These are phyloP conservation scores for Ustilago shanxiensis DNA, from an alignment of 1,284 basidiomycete genomes.

Conservation along the genomic window DNA sequence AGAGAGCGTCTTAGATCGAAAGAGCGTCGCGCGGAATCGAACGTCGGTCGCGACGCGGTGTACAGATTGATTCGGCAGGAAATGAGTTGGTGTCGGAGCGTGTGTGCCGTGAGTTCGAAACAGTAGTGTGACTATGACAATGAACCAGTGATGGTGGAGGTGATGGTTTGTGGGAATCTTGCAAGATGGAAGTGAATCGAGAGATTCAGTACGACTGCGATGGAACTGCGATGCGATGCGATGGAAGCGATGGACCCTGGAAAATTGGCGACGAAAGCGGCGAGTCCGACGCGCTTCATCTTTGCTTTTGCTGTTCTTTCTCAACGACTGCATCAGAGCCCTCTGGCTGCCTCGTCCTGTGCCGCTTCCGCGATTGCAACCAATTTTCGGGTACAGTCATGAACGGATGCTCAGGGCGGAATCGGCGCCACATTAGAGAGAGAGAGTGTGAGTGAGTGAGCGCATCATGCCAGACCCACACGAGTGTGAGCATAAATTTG, in stretches of 20 bases:
- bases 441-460: too few relatives aligned
- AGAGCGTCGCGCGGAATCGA: not conserved
- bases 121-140: not conserved
- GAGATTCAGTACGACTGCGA: slow-evolving; percentile 3
- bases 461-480: slow-evolving; percentile 12
- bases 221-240: slow-evolving; percentile 15
- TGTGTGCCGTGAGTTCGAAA: not conserved
- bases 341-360: not conserved
- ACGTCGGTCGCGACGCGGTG: slow-evolving; percentile 5
- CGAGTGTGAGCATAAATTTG: slow-evolving; percentile 2
- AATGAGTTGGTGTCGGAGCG: too few relatives aligned
- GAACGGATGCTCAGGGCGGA: not conserved
- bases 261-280: slow-evolving; percentile 36
- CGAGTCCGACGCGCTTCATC: slow-evolving; percentile 29
- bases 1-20: not conserved
- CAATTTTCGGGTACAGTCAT: slow-evolving; percentile 15
- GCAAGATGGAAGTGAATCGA: not conserved
- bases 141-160: slow-evolving; percentile 2
- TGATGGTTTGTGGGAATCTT: not conserved
- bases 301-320: not conserved
- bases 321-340: not conserved
- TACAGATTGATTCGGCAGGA: not conserved
- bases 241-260: slow-evolving; percentile 43
- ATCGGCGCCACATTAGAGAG: slow-evolving; percentile 6
- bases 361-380: not conserved